Evolutionary conservation across 768 basidiomycete genomes (phyloP), one percentile per base, ranked within the genome.

Genomic region (Boletus speciosus): DNA sequence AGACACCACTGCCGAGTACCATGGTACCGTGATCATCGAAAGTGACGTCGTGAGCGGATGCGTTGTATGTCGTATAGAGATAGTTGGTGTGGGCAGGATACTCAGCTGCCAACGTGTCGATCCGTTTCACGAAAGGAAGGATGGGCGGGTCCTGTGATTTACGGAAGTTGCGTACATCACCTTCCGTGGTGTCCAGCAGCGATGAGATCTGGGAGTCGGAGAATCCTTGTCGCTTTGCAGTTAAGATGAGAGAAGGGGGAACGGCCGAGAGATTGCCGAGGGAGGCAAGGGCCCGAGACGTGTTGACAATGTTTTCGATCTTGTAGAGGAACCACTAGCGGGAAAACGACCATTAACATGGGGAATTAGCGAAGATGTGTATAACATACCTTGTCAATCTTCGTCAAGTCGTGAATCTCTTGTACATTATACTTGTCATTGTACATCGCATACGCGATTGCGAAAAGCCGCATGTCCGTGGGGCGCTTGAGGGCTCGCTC

Each of bases 51-150:
- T 99, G 97, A 57, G 88, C 83, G 0, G 92, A 88, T 3, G 94
- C 97, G 64, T 98, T 98, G 79, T 98, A 99, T 19, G 97, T 98
- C 19, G 96, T 98, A 76, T 98, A 99, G 53, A 99, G 88, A 74
- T 98, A 98, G 78, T 98, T 98, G 60, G 97, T 99, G 72, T 95
- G 88, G 1, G 97, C 97, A 25, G 97, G 97, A 76, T 89, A 99
- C 73, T 99, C 97, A 55, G 97, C 97, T 29, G 97, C 97, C 54
- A 99, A 83, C 12, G 97, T 99, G 73, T 99, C 97, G 73, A 99
- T 98, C 61, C 95, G 91, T 75, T 99, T 99, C 70, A 99, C 97
- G 73, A 94, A 98, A 36, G 97, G 97, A 6, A 88, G 96, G 64
- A 99, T 84, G 3, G 62, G 66, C 1, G 66, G 62, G 40, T 86